Conservation (phyloP, 2,329 filamentous ascomycete species). For the Talaromyces verruculosus region DNA sequence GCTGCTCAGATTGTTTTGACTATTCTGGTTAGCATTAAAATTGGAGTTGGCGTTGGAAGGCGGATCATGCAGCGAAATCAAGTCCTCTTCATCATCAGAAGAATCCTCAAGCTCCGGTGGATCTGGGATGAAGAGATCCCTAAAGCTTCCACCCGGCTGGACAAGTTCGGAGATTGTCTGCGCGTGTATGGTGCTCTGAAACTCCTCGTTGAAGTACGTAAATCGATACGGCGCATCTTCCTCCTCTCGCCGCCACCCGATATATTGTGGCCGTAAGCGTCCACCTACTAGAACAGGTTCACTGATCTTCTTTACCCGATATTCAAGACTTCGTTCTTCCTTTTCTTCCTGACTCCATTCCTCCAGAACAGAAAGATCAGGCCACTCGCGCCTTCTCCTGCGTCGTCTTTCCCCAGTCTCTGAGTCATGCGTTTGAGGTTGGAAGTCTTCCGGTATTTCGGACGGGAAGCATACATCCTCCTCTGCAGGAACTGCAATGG, state of each 20-base stretch:
- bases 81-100: conserved; percentile 59
- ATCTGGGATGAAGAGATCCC: conserved; percentile 86
- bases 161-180: conserved; percentile 91
- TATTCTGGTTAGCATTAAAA: conserved; percentile 14
- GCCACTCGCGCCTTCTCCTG: conserved; percentile 74
- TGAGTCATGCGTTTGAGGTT: conserved; percentile 50
- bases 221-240: conserved; percentile 92
- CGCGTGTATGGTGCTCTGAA: conserved; percentile 92
- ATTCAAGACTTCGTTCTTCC: conserved; percentile 77
- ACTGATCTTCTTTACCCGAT: conserved; percentile 84
- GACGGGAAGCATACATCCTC: conserved; percentile 92
- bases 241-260: conserved; percentile 80
- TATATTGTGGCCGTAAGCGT: conserved; percentile 74
- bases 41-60: conserved; percentile 8
- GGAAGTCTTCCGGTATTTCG: conserved; percentile 74
- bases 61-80: conserved; percentile 20
- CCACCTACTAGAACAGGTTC: conserved; percentile 93
- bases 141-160: conserved; percentile 79
- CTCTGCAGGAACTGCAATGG: conserved; percentile 65
- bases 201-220: conserved; percentile 98
- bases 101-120: conserved; percentile 73
- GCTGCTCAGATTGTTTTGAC: conserved; percentile 30
- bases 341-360: conserved; percentile 92
- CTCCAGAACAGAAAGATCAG: conserved; percentile 77
- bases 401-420: conserved; percentile 48